These are phyloP conservation scores for Setaria viridis DNA, from an alignment of 202 grass and related monocot genomes.

Conservation along the genomic window DNA sequence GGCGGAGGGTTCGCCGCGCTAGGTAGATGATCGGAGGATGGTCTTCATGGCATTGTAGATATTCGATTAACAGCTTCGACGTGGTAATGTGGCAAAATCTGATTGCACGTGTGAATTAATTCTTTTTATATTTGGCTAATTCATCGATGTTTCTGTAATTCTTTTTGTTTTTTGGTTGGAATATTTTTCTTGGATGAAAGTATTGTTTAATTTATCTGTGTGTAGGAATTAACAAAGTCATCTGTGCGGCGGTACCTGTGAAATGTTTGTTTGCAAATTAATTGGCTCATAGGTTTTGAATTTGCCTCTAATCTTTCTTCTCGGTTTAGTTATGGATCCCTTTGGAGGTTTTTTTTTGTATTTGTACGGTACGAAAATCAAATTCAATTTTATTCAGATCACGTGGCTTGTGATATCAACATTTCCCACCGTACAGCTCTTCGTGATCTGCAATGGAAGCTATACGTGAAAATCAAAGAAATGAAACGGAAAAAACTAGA, in stretches of 20 bases:
- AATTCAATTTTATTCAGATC: no score
- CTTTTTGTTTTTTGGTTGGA: neutral
- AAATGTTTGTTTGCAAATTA: neutral
- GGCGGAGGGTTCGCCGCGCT: slow-evolving; percentile 68
- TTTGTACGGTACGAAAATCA: no score
- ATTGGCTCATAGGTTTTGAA: no score
- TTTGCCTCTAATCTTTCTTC: no score
- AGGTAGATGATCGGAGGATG: neutral
- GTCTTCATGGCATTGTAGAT: neutral
- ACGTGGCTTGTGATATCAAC: no score
- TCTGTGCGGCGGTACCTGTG: neutral
- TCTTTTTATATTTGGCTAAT: neutral
- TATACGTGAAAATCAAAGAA: no score
- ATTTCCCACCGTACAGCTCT: no score
- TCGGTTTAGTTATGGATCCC: no score
- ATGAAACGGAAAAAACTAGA: no score
- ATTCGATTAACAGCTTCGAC: slow-evolving; percentile 7
- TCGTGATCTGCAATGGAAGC: no score
- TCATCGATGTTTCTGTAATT: neutral
- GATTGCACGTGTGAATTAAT: neutral
- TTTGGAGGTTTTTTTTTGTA: no score
- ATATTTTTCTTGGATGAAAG: neutral
- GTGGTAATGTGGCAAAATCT: neutral
- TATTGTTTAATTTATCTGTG: neutral
- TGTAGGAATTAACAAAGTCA: neutral